Evolutionary conservation across 208 protist species (phyloP).

Genomic region (Herpetomonas samuelpessoai): DNA sequence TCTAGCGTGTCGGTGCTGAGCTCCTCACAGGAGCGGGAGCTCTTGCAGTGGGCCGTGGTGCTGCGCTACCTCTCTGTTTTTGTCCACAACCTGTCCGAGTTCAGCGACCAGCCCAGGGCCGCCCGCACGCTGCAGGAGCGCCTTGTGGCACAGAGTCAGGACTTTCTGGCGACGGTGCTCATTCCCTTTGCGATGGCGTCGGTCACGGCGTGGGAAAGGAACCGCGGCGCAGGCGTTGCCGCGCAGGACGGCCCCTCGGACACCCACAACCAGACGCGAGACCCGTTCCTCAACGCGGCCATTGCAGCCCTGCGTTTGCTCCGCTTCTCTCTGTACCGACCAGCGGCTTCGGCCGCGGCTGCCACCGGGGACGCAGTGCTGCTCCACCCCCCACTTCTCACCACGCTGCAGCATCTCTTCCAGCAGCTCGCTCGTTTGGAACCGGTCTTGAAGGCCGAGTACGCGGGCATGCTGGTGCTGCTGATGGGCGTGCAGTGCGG

Average conservation of each 20-base stretch:
- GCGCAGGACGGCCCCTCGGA: slow-evolving; percentile 6
- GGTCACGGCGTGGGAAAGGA: slow-evolving; percentile 48
- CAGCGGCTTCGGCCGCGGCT: slow-evolving; percentile 3
- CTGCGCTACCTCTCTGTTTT: slow-evolving; percentile 66
- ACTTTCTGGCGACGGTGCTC: slow-evolving; percentile 46
- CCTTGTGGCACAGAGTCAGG: slow-evolving; percentile 32
- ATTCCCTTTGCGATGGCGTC: slow-evolving; percentile 63
- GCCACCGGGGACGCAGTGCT: not conserved
- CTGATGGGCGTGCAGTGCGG: slow-evolving; percentile 61
- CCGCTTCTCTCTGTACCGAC: slow-evolving; percentile 65
- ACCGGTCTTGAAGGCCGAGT: slow-evolving; percentile 41
- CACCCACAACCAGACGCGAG: slow-evolving; percentile 27
- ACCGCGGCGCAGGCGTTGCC: not conserved
- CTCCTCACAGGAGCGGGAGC: slow-evolving; percentile 41
- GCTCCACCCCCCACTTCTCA: slow-evolving; percentile 21
- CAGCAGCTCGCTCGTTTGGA: slow-evolving; percentile 47
- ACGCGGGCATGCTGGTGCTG: slow-evolving; percentile 73
- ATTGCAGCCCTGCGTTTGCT: slow-evolving; percentile 49
- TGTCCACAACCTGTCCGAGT: slow-evolving; percentile 75
- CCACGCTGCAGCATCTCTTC: slow-evolving; percentile 35
- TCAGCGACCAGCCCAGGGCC: slow-evolving; percentile 33
- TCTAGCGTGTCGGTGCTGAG: slow-evolving; percentile 27
- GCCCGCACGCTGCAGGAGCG: slow-evolving; percentile 40
- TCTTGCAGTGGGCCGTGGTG: slow-evolving; percentile 56
- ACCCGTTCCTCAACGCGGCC: slow-evolving; percentile 46